Evolutionary conservation across 306 rosid genomes (phyloP).

Genomic region (Gleditsia sinensis): DNA sequence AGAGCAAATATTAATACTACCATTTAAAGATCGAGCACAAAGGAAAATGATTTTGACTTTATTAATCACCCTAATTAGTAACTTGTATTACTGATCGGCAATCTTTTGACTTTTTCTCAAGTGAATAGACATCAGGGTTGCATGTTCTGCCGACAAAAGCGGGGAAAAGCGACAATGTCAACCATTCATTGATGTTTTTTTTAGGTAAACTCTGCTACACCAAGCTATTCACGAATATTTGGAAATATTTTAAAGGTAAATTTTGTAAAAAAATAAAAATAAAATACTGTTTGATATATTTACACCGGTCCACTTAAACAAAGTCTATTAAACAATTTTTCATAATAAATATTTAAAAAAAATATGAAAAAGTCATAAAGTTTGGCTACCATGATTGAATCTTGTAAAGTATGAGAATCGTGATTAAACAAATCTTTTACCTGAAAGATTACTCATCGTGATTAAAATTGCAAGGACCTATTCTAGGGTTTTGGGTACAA

Average conservation of each 20-base stretch:
- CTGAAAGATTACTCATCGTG: background rate
- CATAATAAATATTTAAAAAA: too few species aligned
- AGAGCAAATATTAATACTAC: background rate
- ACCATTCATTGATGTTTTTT: too few species aligned
- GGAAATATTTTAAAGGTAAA: too few species aligned
- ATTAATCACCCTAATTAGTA: background rate
- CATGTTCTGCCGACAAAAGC: background rate
- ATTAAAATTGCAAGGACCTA: too few species aligned
- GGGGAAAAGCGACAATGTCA: slow-evolving; percentile 10
- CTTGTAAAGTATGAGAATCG: background rate
- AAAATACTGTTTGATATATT: too few species aligned
- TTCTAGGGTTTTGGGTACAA: too few species aligned
- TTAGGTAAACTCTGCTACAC: too few species aligned
- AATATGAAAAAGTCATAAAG: background rate
- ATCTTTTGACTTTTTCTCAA: background rate
- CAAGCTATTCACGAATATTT: too few species aligned
- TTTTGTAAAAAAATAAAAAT: too few species aligned
- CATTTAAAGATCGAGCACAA: background rate
- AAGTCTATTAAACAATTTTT: too few species aligned
- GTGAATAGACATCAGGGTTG: background rate
- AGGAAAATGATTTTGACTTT: background rate
- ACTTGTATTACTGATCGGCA: background rate
- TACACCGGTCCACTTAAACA: too few species aligned
- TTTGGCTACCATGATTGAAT: background rate
- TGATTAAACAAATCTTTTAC: background rate